Evolutionary conservation across 257 asterid species (phyloP), one percentile per base, ranked within the genome.

Genomic region (Capsicum pubescens): DNA sequence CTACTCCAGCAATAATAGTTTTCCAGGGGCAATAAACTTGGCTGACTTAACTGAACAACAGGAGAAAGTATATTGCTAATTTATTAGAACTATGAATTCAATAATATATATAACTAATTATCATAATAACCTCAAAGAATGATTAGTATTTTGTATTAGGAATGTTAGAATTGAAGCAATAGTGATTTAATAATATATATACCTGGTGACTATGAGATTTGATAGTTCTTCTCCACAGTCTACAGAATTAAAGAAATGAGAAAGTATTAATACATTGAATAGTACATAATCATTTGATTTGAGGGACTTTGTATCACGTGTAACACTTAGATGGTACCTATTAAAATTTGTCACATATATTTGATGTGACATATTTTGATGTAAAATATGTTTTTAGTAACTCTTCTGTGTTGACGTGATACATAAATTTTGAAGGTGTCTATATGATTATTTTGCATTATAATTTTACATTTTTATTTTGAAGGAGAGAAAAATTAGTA

Each of bases 1-100:
- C 99, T 39, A 98, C 94, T 87, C 98, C 99, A 71, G 95, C 98
- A 86, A 96, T 97, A 80, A 96, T 98, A 97, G 97, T 84, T 96
- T 97, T 89, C 91, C 91, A 21, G 98, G 93, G 57, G 97, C 91
- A 69, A 96, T 89, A 82, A 97, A 97, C 92, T 95, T 97, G 2
- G 99, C 98, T 32, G 98, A 95, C 86, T 98, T 91, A 86, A 95
- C 99, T 97, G 97, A 84, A 87, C n/a, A 67, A 26, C 32, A 26
- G 1, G 32, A 26, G 32, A 26, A 26, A 26, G 32, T 26, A 26
- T 26, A 26, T 26, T 0, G 32, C 32, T 26, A 26, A 26, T 26
- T 26, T 26, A 26, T 26, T 26, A 26, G 32, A 26, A 26, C 32
- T 26, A 26, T 1, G 32, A 26, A 26, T 26, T 26, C 32, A 26